These are phyloP conservation scores for Phytophthora pseudosyringae DNA, from an alignment of 352 stramenopile species.

Conservation along the genomic window DNA sequence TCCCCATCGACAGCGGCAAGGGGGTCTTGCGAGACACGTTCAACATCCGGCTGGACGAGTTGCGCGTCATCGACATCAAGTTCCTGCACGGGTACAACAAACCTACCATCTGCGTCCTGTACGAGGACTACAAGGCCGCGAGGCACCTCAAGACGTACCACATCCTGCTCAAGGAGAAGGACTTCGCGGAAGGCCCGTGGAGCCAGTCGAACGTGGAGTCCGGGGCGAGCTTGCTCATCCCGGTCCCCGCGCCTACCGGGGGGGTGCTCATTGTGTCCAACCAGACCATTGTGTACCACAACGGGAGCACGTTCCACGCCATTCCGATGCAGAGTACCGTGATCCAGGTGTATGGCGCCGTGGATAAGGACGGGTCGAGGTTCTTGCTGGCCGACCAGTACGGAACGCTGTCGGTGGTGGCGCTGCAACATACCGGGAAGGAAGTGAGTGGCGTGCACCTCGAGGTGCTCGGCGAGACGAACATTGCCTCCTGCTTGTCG, in stretches of 20 bases:
- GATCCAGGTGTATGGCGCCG: slow-evolving; percentile 89
- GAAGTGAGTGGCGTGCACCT: slow-evolving; percentile 88
- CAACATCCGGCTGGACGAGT: slow-evolving; percentile 93
- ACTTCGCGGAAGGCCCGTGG: slow-evolving; percentile 90
- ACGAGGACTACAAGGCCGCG: slow-evolving; percentile 90
- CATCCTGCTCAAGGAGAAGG: slow-evolving; percentile 91
- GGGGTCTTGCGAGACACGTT: slow-evolving; percentile 88
- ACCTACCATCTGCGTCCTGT: slow-evolving; percentile 92
- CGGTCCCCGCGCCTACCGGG: slow-evolving; percentile 80
- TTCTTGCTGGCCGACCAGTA: slow-evolving; percentile 93
- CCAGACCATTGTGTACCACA: slow-evolving; percentile 93
- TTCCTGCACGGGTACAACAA: slow-evolving; percentile 91
- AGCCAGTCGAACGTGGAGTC: slow-evolving; percentile 90
- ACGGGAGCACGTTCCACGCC: slow-evolving; percentile 86
- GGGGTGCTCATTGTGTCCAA: slow-evolving; percentile 93
- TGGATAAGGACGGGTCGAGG: slow-evolving; percentile 89
- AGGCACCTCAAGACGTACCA: slow-evolving; percentile 93
- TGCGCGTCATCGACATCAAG: slow-evolving; percentile 94
- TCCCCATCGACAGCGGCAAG: slow-evolving; percentile 85
- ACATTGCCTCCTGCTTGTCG: slow-evolving; percentile 88
- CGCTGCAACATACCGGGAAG: slow-evolving; percentile 76
- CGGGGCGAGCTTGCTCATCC: slow-evolving; percentile 88
- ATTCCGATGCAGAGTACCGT: slow-evolving; percentile 93
- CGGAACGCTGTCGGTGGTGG: slow-evolving; percentile 89
- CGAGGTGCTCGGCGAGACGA: slow-evolving; percentile 95